A percentile compares a stretch with the other conserved stretches of the same genome.
phyloP scores from a whole-genome alignment of 1,284 basidiomycete genomes.

The Tilletia walkeri region DNA sequence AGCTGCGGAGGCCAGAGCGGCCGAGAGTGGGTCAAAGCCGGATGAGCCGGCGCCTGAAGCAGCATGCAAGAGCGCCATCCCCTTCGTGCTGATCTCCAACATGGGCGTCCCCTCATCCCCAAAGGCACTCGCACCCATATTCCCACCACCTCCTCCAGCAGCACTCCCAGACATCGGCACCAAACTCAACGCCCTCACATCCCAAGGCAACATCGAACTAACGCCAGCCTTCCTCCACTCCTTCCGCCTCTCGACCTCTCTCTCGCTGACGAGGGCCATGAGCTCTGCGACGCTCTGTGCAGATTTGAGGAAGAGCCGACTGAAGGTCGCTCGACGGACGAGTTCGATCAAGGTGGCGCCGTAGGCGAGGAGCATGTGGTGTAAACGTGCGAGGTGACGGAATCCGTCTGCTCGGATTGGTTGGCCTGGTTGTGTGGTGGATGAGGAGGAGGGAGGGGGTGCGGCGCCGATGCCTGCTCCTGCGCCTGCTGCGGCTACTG shows the following conservation, averaged over 20 bases:
- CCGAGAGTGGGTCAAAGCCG: not conserved
- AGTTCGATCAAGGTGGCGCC: conserved; percentile 87
- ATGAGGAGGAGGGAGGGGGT: conserved; percentile 68
- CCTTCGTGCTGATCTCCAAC: conserved; percentile 46
- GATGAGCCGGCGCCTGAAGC: not conserved
- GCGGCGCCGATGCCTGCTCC: conserved; percentile 66
- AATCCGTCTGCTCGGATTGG: conserved; percentile 66
- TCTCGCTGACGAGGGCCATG: conserved; percentile 47
- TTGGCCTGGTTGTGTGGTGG: conserved; percentile 24
- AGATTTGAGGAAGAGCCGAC: conserved; percentile 38
- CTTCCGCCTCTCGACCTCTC: conserved; percentile 41
- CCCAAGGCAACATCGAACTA: conserved; percentile 20
- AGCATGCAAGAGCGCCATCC: not conserved
- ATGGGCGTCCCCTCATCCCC: conserved; percentile 38
- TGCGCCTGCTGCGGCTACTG: conserved; percentile 75
- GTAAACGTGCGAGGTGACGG: conserved; percentile 80
- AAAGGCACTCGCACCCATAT: not conserved
- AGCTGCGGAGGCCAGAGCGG: conserved; percentile 16
- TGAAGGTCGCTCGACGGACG: conserved; percentile 81
- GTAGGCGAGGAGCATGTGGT: conserved; percentile 88
- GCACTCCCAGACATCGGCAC: not conserved
- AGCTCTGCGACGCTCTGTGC: conserved; percentile 50
- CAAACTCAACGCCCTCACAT: conserved; percentile 11
- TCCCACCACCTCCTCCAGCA: not conserved
- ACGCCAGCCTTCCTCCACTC: conserved; percentile 36